Base-by-base conservation (phyloP, 225 moss, liverwort and hornwort genomes). In the Ulota crispa region DNA sequence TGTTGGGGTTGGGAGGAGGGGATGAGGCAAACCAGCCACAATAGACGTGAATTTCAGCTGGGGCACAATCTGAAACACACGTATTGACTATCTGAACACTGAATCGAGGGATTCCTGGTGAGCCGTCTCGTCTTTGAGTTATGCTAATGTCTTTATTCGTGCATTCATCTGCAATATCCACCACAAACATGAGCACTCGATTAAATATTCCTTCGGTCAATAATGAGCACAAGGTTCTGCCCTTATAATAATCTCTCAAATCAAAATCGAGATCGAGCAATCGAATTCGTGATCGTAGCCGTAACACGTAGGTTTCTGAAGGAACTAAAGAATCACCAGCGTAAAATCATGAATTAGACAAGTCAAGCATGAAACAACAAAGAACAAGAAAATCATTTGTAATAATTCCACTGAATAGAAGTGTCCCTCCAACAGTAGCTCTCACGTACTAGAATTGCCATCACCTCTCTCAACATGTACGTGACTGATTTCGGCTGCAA, bases 81-180 rank as follows among this genome's bases (percentile, higher is more conserved):
- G 87, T 89, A 80, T 89, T 89, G 72, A 89, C 89, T 89, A 89
- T 87, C 89, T 89, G 87, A 43, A 87, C 89, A 83, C 81, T 89
- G 85, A 87, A 90, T 59, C 87, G 85, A 83, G 90, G 90, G 62
- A 88, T 90, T 67, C 90, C 90, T 60, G 83, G 81, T 68, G 87
- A 90, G 78, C 90, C 90, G 81, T 90, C 90, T 36, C 87, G 87
- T 67, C 85, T 90, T 73, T 90, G 90, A 64, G 90, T 87, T 85
- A 90, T 90, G 90, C 90, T 90, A 64, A 90, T 90, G 78, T 90
- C 90, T 88, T 90, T 90, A 82, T 85, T 90, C 76, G 90, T 85
- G 83, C 90, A 90, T 52, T 72, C 78, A 90, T 90, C 87, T 90
- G 90, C 89, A 84, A 87, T 78, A 75, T 56, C 75, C 81, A 87